Percentiles rank a stretch among this genome's conserved stretches.
phyloP scores from a whole-genome alignment of 2,329 filamentous ascomycete species.

The Tolypocladium endophyticum region DNA sequence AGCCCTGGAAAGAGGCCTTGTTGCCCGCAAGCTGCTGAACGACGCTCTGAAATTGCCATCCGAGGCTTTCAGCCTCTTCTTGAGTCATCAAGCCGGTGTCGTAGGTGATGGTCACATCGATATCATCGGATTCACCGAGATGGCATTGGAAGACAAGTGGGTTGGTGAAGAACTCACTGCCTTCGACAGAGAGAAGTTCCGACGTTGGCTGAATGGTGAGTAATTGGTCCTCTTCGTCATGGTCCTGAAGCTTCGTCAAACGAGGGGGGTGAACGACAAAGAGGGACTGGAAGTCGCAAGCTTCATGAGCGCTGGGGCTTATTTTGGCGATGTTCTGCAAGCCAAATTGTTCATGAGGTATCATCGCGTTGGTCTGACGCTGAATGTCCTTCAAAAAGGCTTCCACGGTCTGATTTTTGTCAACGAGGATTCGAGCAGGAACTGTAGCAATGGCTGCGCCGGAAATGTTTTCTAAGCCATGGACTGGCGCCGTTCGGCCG shows the following conservation, averaged over 20 bases:
- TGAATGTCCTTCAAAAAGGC: neutral
- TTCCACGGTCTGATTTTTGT: neutral
- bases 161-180: neutral
- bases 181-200: neutral
- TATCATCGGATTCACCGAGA: neutral
- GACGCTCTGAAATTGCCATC: neutral
- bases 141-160: neutral
- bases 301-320: neutral
- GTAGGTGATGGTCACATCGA: neutral
- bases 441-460: slow-evolving; percentile 53
- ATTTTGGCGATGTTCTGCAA: slow-evolving; percentile 1
- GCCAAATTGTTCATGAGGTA: neutral
- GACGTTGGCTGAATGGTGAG: neutral
- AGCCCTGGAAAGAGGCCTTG: neutral
- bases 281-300: neutral
- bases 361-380: neutral
- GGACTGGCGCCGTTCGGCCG: slow-evolving; percentile 39
- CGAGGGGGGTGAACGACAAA: neutral
- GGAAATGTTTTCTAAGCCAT: slow-evolving; percentile 41
- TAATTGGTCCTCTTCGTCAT: neutral
- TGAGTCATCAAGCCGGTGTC: neutral
- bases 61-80: neutral
- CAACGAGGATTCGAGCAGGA: slow-evolving; percentile 29
- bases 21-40: neutral
- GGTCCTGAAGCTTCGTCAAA: neutral